Evolutionary conservation across 805 yeast species (phyloP), one percentile per base, ranked within the genome.

Genomic region (Candida namnaoensis): DNA sequence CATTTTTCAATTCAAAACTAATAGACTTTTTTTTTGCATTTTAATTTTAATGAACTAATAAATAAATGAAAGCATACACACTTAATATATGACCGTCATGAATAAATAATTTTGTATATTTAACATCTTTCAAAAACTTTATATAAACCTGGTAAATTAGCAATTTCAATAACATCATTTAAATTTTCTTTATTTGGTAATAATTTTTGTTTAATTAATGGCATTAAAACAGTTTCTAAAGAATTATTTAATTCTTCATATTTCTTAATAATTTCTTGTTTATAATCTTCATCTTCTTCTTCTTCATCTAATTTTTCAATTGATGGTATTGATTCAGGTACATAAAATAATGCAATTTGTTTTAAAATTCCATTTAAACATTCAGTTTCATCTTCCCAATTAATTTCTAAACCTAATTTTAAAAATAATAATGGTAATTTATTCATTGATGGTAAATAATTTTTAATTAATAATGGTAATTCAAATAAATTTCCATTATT

Each of bases 71-170:
- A 19, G 19, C 19, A 10, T 26, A 26, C 28, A 26, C 8, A 8
- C 4, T 26, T 7, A 7, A 26, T 26, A 26, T 26, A 8, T 4
- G 28, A 26, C 7, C 28, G 28, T 26, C 7, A 26, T 26, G 10
- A 26, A 6, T 26, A 26, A 7, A 6, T 7, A 26, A 26, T 26
- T 26, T 26, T 26, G 28, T 8, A 26, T 32, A 15, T 8, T 51
- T 43, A 85, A 53, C 99, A 93, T 57, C 99, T 71, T 64, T 93
- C 99, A 66, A 93, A 93, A 5, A 95, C 95, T 52, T 72, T 76
- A 61, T 93, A 93, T 43, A 93, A 65, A 0, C 95, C 95, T 2
- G 98, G 98, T 28, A 93, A 61, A 56, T 82, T 88, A 0, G 99
- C 97, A 34, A 93, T 77, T 58, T 91, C 96, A 5, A 86, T 73